These are phyloP conservation scores for Stagonosporopsis cucurbitacearum DNA, from an alignment of 2,329 filamentous ascomycete species.

Conservation along the genomic window DNA sequence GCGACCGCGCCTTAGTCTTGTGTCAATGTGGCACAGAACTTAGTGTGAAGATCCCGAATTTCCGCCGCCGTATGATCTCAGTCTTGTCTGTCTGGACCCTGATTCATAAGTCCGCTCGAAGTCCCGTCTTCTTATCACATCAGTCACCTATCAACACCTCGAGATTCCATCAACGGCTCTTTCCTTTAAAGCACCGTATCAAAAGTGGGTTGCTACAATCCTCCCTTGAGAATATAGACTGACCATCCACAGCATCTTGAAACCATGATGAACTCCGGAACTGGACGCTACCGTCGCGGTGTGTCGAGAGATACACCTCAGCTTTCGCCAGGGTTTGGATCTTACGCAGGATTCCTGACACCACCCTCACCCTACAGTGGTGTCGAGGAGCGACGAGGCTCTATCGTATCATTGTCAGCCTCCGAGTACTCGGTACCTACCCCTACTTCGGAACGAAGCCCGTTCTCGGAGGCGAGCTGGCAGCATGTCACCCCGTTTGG, in stretches of 20 bases:
- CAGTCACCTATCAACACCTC: slow-evolving; percentile 13
- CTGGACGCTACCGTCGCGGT: slow-evolving; percentile 14
- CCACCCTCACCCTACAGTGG: slow-evolving; percentile 34
- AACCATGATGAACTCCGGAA: slow-evolving; percentile 21
- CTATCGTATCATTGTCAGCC: slow-evolving; percentile 35
- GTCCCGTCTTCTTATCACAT: slow-evolving; percentile 28
- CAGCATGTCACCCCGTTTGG: slow-evolving; percentile 26
- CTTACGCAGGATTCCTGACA: slow-evolving; percentile 33
- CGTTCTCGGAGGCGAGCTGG: slow-evolving; percentile 30
- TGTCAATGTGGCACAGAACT: slow-evolving; percentile 36
- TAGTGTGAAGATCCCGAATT: slow-evolving; percentile 32
- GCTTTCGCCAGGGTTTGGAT: slow-evolving; percentile 24
- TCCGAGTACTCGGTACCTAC: slow-evolving; percentile 36
- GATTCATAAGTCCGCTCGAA: slow-evolving; percentile 40
- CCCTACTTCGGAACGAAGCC: slow-evolving; percentile 37
- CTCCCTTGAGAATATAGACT: background rate
- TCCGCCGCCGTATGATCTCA: slow-evolving; percentile 29
- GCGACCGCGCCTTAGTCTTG: slow-evolving; percentile 42
- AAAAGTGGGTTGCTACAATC: background rate
- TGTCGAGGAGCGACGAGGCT: slow-evolving; percentile 40
- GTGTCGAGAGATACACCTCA: slow-evolving; percentile 32
- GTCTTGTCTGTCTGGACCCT: slow-evolving; percentile 26
- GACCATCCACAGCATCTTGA: background rate
- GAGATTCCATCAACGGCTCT: slow-evolving; percentile 6
- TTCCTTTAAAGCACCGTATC: background rate